phyloP scores from a whole-genome alignment of 208 protist species.

The Leishmania martiniquensis region DNA sequence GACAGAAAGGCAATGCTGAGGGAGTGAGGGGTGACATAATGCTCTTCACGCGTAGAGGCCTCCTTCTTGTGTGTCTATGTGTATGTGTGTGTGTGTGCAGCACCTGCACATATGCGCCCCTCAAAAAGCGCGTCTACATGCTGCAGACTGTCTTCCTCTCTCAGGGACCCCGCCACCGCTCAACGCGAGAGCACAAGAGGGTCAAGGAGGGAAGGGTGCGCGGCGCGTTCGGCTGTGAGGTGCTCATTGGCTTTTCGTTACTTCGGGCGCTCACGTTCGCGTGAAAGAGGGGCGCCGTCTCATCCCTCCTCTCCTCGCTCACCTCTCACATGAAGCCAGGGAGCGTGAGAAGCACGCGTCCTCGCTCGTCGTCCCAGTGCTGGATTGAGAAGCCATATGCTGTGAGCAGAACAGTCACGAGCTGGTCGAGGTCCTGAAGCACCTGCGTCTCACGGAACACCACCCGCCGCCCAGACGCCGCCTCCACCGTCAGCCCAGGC shows the following conservation, averaged over 20 bases:
- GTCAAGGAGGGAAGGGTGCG: background rate
- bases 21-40: background rate
- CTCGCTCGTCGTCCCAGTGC: conserved; percentile 62
- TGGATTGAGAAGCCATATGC: conserved; percentile 72
- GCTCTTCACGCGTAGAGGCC: background rate
- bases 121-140: background rate
- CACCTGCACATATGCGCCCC: background rate
- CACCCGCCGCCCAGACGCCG: conserved; percentile 20
- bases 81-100: background rate
- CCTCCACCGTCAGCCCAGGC: conserved; percentile 38
- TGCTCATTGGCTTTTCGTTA: background rate
- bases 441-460: conserved; percentile 36
- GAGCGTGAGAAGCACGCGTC: conserved; percentile 57
- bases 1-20: too few species aligned
- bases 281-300: background rate
- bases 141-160: background rate
- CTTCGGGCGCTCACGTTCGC: background rate
- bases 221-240: background rate
- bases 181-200: background rate
- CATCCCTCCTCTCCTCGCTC: background rate
- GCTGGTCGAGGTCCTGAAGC: conserved; percentile 58
- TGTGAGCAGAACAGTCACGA: conserved; percentile 56
- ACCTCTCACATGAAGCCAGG: conserved; percentile 7
- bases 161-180: background rate
- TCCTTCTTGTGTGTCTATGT: background rate